Conservation (phyloP, 2,329 filamentous ascomycete genomes). For the Rutstroemia sydowiana region DNA sequence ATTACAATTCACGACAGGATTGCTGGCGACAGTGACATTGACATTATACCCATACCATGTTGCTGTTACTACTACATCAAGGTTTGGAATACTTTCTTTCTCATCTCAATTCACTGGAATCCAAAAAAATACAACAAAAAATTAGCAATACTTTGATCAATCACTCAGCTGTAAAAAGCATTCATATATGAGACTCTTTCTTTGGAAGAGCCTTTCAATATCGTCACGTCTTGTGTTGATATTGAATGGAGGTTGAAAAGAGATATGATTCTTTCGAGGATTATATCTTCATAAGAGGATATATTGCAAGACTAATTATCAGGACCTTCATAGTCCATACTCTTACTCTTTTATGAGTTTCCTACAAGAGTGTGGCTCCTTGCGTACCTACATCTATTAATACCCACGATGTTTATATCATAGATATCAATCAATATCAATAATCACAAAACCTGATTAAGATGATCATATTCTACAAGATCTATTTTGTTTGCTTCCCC, state of each 20-base stretch:
- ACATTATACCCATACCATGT: too few relatives aligned
- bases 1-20: too few relatives aligned
- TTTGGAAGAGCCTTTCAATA: slow-evolving; percentile 35
- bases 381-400: slow-evolving; percentile 39
- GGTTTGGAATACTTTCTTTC: too few relatives aligned
- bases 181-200: slow-evolving; percentile 36
- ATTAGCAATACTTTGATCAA: slow-evolving; percentile 33
- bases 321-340: slow-evolving; percentile 49
- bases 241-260: slow-evolving; percentile 36
- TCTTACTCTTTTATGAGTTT: slow-evolving; percentile 37
- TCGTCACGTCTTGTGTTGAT: slow-evolving; percentile 41
- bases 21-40: too few relatives aligned
- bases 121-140: too few relatives aligned
- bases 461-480: too few relatives aligned
- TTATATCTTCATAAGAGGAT: slow-evolving; percentile 31
- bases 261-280: slow-evolving; percentile 24
- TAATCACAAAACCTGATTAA: neutral
- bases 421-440: neutral
- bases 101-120: too few relatives aligned
- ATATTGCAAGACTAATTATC: slow-evolving; percentile 39
- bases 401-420: neutral
- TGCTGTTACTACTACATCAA: too few relatives aligned
- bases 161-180: slow-evolving; percentile 38
- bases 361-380: slow-evolving; percentile 44
- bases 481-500: too few relatives aligned